Percentiles rank a stretch among this genome's conserved stretches.
Evolutionary conservation across 352 stramenopile genomes (phyloP).

Genomic region (Pythium monospermum): DNA sequence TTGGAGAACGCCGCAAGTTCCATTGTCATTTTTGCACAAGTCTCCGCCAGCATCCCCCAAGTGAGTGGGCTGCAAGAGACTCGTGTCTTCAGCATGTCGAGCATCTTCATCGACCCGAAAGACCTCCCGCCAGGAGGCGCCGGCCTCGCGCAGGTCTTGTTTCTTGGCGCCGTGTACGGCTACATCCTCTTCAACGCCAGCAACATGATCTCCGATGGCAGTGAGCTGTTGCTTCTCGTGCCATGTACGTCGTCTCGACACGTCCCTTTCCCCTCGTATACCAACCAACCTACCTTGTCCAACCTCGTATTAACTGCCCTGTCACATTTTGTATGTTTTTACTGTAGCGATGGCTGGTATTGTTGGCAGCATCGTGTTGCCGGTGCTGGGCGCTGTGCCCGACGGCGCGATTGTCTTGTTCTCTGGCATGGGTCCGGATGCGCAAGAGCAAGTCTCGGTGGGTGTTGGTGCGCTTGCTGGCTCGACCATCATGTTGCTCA

Average conservation of each 20-base stretch:
- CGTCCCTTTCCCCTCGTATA: too few relatives aligned
- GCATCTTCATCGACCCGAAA: slow-evolving; percentile 85
- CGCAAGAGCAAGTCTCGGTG: slow-evolving; percentile 94
- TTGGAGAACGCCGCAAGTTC: too few relatives aligned
- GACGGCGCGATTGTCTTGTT: slow-evolving; percentile 98
- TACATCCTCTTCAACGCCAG: slow-evolving; percentile 96
- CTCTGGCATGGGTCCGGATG: slow-evolving; percentile 90
- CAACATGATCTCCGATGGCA: slow-evolving; percentile 98
- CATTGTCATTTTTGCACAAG: too few relatives aligned
- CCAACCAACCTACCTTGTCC: too few relatives aligned
- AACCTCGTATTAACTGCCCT: not conserved
- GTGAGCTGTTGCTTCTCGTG: slow-evolving; percentile 96
- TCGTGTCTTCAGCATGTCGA: slow-evolving; percentile 22
- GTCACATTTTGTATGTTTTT: not conserved
- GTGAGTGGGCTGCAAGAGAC: too few relatives aligned
- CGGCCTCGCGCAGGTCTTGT: slow-evolving; percentile 89
- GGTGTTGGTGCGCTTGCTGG: slow-evolving; percentile 97
- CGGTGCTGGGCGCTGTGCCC: slow-evolving; percentile 95
- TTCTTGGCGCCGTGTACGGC: slow-evolving; percentile 94
- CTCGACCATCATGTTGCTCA: slow-evolving; percentile 99
- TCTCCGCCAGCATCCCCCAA: too few relatives aligned
- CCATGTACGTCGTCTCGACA: slow-evolving; percentile 42
- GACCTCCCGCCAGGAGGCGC: slow-evolving; percentile 69
- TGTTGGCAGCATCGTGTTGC: slow-evolving; percentile 95
- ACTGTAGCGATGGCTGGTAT: slow-evolving; percentile 85